phyloP scores from a whole-genome alignment of 768 basidiomycete species.

The Goffeauzyma gilvescens region DNA sequence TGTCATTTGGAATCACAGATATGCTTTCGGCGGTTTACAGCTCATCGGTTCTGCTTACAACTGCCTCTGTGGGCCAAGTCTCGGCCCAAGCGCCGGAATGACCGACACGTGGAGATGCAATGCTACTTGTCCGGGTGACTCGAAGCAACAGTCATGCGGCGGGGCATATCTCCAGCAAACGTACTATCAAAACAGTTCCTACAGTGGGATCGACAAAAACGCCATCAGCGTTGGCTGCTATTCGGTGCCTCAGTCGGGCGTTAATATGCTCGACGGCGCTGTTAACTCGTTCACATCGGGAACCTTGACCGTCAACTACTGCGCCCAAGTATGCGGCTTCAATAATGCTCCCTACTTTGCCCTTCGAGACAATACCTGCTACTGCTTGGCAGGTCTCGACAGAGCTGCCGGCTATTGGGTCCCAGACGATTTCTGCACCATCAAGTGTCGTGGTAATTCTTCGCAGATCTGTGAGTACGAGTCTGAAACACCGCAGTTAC shows the following conservation, averaged over 20 bases:
- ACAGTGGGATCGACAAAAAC: too few species aligned
- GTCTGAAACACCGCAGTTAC: too few species aligned
- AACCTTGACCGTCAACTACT: slow-evolving; percentile 11
- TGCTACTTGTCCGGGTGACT: slow-evolving; percentile 9
- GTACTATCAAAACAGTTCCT: too few species aligned
- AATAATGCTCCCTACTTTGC: slow-evolving; percentile 16
- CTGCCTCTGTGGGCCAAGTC: neutral
- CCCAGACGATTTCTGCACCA: slow-evolving; percentile 11
- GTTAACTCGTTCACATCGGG: slow-evolving; percentile 9
- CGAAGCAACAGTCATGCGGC: too few species aligned
- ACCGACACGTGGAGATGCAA: slow-evolving; percentile 11
- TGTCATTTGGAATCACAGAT: slow-evolving; percentile 9
- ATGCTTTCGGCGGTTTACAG: slow-evolving; percentile 11
- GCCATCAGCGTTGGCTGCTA: too few species aligned
- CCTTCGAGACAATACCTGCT: slow-evolving; percentile 14
- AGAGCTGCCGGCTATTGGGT: slow-evolving; percentile 12
- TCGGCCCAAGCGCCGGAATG: neutral
- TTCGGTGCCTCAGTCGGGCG: too few species aligned
- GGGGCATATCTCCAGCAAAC: too few species aligned
- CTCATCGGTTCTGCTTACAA: neutral
- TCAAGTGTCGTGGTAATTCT: too few species aligned
- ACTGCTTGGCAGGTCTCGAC: too few species aligned
- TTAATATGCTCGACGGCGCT: too few species aligned
- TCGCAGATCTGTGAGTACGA: too few species aligned
- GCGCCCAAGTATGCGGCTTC: slow-evolving; percentile 11